Evolutionary conservation across 202 grass and related monocot species (phyloP), one percentile per base, ranked within the genome.

Genomic region (Digitaria exilis): DNA sequence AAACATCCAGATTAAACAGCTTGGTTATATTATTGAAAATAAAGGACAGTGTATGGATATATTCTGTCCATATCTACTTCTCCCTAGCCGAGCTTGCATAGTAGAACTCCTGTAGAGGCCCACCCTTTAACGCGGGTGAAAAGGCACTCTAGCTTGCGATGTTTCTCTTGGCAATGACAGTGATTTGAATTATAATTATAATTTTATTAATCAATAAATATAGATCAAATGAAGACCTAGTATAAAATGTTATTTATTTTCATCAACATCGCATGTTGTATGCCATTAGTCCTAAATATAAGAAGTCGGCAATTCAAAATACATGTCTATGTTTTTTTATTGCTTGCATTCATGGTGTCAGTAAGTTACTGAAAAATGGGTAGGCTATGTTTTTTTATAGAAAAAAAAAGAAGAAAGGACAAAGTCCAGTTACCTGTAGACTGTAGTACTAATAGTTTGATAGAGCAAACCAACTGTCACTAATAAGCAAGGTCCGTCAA

Each of bases 1-100:
- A 77, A 71, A 56, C 34, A 55, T 87, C 39, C 9, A 55, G 54
- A 81, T 76, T 76, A 31, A 45, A 64, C 45, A 49, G 6, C 34
- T 52, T 52, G 21, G 9, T 44, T 77, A 31, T 25, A 15, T 44
- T 77, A 31, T 19, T 21, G 65, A 34, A 68, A 71, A 35, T 52
- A 55, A 77, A 77, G 26, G 65, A 61, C 55, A 52, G 63, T 22
- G 32, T 43, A n/a, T 78, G 28, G 35, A 28, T 65, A 16, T 64
- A 41, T 46, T 72, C 11, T 87, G 17, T 61, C 62, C 62, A 31
- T 61, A 50, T 75, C 55, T 44, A 42, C 60, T 29, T 80, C 44
- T 56, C 67, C 35, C 26, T 31, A 35, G 71, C 4, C 22, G 6
- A 54, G 48, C 39, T 75, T 80, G 59, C n/a, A 68, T 10, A 67